phyloP scores from a whole-genome alignment of 306 rosid species.

The Rosa rugosa region DNA sequence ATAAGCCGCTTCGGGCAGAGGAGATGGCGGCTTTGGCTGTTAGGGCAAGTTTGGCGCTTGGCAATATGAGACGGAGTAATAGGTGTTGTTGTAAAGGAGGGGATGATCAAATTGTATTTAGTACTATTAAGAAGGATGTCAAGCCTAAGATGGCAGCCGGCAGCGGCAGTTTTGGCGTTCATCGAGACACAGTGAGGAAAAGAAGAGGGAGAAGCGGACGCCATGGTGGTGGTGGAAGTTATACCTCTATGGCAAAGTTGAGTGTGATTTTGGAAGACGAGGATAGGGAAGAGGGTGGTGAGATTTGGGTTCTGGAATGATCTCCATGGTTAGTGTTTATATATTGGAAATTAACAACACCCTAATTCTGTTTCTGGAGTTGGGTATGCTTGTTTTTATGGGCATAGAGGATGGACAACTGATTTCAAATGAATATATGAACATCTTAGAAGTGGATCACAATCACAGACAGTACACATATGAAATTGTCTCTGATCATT shows the following conservation, averaged over 20 bases:
- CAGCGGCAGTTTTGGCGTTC: not conserved
- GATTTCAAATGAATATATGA: not conserved
- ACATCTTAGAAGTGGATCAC: not conserved
- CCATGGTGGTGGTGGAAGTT: not conserved
- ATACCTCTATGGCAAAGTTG: conserved; percentile 1
- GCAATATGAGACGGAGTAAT: not conserved
- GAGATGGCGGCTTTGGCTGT: conserved; percentile 30
- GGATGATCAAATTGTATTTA: conserved; percentile 14
- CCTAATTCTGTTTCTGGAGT: not conserved
- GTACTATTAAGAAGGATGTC: conserved; percentile 1
- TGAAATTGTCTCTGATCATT: not conserved
- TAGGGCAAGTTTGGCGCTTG: conserved; percentile 26
- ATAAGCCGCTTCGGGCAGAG: conserved; percentile 15
- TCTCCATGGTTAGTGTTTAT: not conserved
- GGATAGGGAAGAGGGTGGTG: not conserved
- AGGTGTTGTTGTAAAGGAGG: conserved; percentile 8
- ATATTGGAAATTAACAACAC: not conserved
- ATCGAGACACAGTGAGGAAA: not conserved
- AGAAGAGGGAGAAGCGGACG: conserved; percentile 16
- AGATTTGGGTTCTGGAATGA: not conserved
- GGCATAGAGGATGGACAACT: not conserved
- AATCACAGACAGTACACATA: not conserved
- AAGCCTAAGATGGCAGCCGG: not conserved
- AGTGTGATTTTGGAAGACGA: conserved; percentile 27
- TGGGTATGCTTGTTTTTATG: not conserved